phyloP scores from a whole-genome alignment of 176 grass and related monocot species.

The Oryza meyeriana region DNA sequence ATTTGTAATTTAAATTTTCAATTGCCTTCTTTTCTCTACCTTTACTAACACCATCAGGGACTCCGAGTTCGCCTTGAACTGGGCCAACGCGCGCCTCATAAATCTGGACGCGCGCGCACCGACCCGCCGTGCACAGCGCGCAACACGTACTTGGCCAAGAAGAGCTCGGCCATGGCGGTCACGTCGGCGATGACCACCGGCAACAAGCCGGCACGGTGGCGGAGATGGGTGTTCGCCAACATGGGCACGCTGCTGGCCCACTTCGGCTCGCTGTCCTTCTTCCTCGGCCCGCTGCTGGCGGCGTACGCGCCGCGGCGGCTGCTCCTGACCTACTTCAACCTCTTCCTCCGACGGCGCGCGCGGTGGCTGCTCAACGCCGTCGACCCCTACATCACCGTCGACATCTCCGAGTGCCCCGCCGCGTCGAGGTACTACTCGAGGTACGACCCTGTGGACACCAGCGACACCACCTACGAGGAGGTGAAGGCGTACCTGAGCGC shows the following conservation, averaged over 20 bases:
- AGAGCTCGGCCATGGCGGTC: background rate
- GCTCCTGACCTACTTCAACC: background rate
- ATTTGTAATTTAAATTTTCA: background rate
- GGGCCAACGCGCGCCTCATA: too few relatives aligned
- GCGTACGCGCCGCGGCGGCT: background rate
- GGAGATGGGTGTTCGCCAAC: background rate
- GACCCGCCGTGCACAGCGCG: too few relatives aligned
- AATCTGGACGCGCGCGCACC: too few relatives aligned
- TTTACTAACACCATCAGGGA: background rate
- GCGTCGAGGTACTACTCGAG: constrained; percentile 22
- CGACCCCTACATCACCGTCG: constrained; percentile 41
- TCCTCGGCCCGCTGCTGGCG: background rate
- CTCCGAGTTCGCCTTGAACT: background rate
- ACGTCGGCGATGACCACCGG: background rate
- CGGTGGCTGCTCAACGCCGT: background rate
- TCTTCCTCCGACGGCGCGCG: background rate
- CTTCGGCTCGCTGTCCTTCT: background rate
- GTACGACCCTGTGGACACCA: background rate
- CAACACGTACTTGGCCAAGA: background rate
- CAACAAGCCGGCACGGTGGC: background rate
- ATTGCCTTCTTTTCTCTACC: background rate
- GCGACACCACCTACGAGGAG: constrained; percentile 11
- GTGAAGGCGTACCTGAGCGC: constrained; percentile 53
- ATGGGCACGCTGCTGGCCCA: background rate
- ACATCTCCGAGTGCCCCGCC: constrained; percentile 40